phyloP scores from a whole-genome alignment of 1,284 basidiomycete genomes.

The Ceratobasidium sp. region DNA sequence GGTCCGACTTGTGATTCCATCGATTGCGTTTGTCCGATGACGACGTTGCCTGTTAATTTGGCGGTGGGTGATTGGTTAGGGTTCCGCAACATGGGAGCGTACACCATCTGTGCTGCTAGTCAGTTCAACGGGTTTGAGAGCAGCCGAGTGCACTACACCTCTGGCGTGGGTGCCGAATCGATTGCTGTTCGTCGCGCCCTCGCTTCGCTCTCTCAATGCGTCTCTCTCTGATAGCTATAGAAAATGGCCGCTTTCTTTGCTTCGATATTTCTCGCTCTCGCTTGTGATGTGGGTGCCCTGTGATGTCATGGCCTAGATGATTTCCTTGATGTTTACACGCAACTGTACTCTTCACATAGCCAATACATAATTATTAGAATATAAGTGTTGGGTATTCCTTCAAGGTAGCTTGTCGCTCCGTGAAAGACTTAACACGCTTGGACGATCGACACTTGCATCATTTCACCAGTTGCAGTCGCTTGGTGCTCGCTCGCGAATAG shows the following conservation, averaged over 20 bases:
- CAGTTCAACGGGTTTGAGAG: conserved; percentile 85
- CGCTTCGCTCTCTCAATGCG: conserved; percentile 9
- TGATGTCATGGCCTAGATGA: background rate
- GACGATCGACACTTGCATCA: no score
- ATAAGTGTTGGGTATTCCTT: background rate
- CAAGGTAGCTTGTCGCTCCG: no score
- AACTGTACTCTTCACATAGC: background rate
- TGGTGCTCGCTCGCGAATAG: conserved; percentile 18
- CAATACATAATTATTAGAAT: background rate
- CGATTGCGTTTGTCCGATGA: conserved; percentile 75
- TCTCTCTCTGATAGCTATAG: background rate
- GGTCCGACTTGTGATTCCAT: conserved; percentile 89
- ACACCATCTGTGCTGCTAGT: conserved; percentile 89
- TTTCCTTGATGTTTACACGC: no score
- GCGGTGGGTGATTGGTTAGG: conserved; percentile 91
- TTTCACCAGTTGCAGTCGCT: background rate
- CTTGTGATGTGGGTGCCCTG: background rate
- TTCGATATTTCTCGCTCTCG: background rate
- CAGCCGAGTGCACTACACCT: conserved; percentile 69
- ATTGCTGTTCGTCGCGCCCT: conserved; percentile 40
- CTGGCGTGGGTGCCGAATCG: conserved; percentile 53
- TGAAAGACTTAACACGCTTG: no score
- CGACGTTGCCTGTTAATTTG: conserved; percentile 66
- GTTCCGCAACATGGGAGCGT: conserved; percentile 92
- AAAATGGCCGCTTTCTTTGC: background rate